Evolutionary conservation across 768 basidiomycete genomes (phyloP), one percentile per base, ranked within the genome.

Genomic region (Mycena floridula): DNA sequence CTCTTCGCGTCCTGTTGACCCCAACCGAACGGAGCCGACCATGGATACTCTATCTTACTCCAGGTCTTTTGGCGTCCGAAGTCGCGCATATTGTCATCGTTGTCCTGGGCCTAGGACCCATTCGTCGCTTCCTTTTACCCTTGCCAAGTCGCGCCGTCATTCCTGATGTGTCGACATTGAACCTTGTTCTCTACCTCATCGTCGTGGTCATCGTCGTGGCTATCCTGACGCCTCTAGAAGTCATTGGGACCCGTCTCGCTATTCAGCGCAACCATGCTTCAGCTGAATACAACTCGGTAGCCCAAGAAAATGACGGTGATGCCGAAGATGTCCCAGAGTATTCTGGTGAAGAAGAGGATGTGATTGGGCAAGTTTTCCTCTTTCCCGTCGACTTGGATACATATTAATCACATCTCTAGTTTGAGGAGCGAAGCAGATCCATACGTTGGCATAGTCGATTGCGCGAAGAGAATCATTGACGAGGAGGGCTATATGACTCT

Each of bases 201-300:
- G 64, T 86, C 45, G 73, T 81, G 9, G 55, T 74, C 26, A 50
- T 81, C 38, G 78, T 79, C 62, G 79, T 81, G 2, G 52, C 57
- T 12, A 55, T 87, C 44, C 71, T 90, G 11, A 72, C 85, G 23
- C 89, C 89, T 4, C 64, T 92, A 22, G 89, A 92, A 56, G 88
- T 92, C 23, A 83, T 91, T 40, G 62, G 79, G 12, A 85, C 83
- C 12, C 71, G 88, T 40, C 73, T 92, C 5, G 84, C 88, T 16
- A 85, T 92, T 45, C 89, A 92, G 55, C 77, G 89, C 43, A 92
- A 91, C 51, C 88, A 90, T 50, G 79, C 82, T 6, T 80, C 82
- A 13, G 66, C 80, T 5, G 85, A 84, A 44, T 86, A 77, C 55
- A 85, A 87, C 50, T 81, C 85, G 1, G 77, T 86, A 24, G 66